Conservation (phyloP, 805 yeast species). For the Metschnikowia bowlesiae region DNA sequence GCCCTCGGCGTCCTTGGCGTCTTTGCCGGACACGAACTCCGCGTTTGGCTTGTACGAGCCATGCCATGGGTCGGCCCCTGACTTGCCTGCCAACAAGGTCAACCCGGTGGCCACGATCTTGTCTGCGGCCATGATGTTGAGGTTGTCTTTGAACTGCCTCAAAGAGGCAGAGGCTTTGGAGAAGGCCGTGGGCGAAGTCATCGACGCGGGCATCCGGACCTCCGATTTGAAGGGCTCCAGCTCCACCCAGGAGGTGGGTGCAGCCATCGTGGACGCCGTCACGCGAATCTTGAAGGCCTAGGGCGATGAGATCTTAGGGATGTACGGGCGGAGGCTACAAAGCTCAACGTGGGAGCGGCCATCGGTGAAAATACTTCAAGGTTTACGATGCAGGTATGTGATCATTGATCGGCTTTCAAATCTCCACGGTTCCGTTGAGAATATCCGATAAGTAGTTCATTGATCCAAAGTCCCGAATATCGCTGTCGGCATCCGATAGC, state of each 20-base stretch:
- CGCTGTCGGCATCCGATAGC: neutral
- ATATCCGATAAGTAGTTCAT: constrained; percentile 30
- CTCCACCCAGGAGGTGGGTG: constrained; percentile 88
- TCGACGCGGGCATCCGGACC: constrained; percentile 83
- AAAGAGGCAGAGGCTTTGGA: constrained; percentile 88
- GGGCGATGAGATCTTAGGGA: too few relatives aligned
- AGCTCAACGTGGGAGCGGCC: too few relatives aligned
- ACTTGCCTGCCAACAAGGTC: constrained; percentile 78
- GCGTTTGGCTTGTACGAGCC: constrained; percentile 98
- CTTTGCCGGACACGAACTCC: constrained; percentile 90
- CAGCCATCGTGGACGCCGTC: constrained; percentile 79
- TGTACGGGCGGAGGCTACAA: too few relatives aligned
- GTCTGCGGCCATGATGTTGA: constrained; percentile 96
- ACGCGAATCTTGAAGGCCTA: constrained; percentile 41
- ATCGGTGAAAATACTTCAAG: too few relatives aligned
- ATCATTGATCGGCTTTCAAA: neutral
- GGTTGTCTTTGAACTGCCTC: constrained; percentile 76
- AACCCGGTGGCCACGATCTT: constrained; percentile 94
- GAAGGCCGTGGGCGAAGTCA: constrained; percentile 75
- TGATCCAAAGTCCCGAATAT: constrained; percentile 24
- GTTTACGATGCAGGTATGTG: too few relatives aligned
- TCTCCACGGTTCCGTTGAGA: constrained; percentile 22
- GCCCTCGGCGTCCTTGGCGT: constrained; percentile 94
- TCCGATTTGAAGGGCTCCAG: constrained; percentile 86
- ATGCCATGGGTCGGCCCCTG: constrained; percentile 98